Conservation (phyloP, 257 asterid species). For the Solanum dulcamara region DNA sequence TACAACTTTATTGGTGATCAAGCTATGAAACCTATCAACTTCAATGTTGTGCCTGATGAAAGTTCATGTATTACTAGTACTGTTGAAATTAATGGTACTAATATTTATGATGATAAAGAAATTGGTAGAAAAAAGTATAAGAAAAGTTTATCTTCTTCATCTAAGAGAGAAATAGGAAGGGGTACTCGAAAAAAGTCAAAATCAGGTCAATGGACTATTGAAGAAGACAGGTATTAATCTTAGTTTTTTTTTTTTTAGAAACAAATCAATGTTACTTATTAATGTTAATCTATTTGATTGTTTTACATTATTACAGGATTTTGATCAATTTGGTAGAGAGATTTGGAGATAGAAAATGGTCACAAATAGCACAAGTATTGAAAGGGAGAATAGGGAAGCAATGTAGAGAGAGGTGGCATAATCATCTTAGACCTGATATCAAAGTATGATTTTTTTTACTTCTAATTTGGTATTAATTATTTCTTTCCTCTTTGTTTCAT, state of each 20-base stretch:
- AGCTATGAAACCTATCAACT: conserved; percentile 16
- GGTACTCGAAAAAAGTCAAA: neutral
- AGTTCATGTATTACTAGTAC: conserved; percentile 32
- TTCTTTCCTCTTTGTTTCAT: neutral
- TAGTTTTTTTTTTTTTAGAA: neutral
- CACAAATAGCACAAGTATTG: conserved; percentile 39
- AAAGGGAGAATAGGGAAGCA: conserved; percentile 73
- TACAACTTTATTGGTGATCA: neutral
- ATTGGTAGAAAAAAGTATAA: neutral
- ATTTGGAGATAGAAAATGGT: conserved; percentile 49
- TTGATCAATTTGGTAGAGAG: conserved; percentile 28
- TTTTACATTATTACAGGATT: conserved; percentile 18
- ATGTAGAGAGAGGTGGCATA: conserved; percentile 78
- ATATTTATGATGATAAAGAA: neutral
- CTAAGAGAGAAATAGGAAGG: neutral
- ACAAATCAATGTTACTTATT: neutral
- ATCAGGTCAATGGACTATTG: conserved; percentile 55
- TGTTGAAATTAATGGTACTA: conserved; percentile 7
- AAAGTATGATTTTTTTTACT: conserved; percentile 27
- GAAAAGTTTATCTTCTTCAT: conserved; percentile 1
- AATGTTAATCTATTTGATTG: neutral
- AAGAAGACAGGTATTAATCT: conserved; percentile 47
- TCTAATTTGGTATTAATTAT: neutral
- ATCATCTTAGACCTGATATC: conserved; percentile 66
- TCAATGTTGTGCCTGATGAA: conserved; percentile 31